Percentiles rank a stretch among this genome's conserved stretches.
phyloP scores from a whole-genome alignment of 2,329 filamentous ascomycete species.

The Magnaporthiopsis rhizophila region DNA sequence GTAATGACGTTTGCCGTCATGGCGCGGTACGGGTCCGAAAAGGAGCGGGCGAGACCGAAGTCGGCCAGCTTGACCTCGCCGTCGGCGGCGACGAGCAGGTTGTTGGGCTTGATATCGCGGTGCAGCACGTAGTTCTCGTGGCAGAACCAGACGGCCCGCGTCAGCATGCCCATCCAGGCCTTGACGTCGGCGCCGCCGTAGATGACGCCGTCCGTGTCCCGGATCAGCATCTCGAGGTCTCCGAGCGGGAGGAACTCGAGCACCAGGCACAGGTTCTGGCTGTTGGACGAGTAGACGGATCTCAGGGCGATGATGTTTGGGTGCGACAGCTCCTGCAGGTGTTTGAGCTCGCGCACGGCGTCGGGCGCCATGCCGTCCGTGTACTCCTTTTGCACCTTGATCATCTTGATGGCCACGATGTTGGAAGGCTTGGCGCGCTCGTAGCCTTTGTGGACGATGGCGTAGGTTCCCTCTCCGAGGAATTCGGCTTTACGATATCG shows the following conservation, averaged over 20 bases:
- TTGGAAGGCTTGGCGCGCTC: slow-evolving; percentile 62
- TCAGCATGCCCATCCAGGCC: slow-evolving; percentile 98
- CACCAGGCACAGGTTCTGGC: slow-evolving; percentile 93
- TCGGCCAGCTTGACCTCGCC: slow-evolving; percentile 93
- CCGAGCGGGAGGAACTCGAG: slow-evolving; percentile 91
- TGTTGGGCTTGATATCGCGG: slow-evolving; percentile 98
- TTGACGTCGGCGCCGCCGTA: slow-evolving; percentile 92
- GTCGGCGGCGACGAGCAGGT: slow-evolving; percentile 86
- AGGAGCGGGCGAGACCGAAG: slow-evolving; percentile 87
- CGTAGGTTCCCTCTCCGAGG: slow-evolving; percentile 94
- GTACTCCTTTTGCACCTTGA: slow-evolving; percentile 79
- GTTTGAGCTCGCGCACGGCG: slow-evolving; percentile 90
- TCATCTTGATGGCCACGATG: slow-evolving; percentile 88
- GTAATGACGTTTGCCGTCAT: slow-evolving; percentile 98
- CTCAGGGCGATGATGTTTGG: slow-evolving; percentile 92
- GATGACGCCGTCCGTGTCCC: slow-evolving; percentile 67
- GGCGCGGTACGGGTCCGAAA: slow-evolving; percentile 75
- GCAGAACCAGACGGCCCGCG: slow-evolving; percentile 88
- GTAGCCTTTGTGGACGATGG: slow-evolving; percentile 86
- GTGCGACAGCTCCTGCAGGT: slow-evolving; percentile 87
- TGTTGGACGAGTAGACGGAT: slow-evolving; percentile 90
- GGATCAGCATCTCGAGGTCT: slow-evolving; percentile 90
- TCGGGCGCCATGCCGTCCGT: slow-evolving; percentile 90
- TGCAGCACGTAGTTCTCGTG: slow-evolving; percentile 92
- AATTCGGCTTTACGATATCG: slow-evolving; percentile 58